phyloP scores from a whole-genome alignment of 768 basidiomycete species.

The Peribolospora kevripleyi region DNA sequence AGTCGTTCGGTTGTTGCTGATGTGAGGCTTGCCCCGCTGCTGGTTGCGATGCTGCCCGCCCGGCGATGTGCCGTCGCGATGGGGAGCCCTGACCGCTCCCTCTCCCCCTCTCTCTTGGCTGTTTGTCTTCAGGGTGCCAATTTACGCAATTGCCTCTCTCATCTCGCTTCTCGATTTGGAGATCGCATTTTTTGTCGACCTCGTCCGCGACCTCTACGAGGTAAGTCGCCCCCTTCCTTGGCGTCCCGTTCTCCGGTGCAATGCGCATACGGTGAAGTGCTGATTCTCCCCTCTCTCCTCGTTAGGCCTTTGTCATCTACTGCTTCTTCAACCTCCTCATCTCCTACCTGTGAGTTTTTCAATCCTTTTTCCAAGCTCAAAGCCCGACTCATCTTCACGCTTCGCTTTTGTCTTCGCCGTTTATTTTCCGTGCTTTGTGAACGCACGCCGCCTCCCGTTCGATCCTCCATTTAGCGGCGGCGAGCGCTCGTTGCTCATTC shows the following conservation, averaged over 20 bases:
- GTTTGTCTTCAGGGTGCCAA: slow-evolving; percentile 27
- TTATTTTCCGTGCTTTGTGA: background rate
- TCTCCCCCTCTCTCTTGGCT: background rate
- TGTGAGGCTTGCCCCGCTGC: slow-evolving; percentile 26
- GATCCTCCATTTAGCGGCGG: slow-evolving; percentile 35
- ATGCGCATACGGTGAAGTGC: background rate
- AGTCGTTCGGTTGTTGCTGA: slow-evolving; percentile 86
- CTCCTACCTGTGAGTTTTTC: slow-evolving; percentile 30
- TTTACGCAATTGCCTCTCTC: slow-evolving; percentile 73
- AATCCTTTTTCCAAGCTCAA: slow-evolving; percentile 1
- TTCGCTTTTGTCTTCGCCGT: slow-evolving; percentile 7
- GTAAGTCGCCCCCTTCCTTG: slow-evolving; percentile 23
- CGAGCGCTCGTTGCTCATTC: slow-evolving; percentile 72
- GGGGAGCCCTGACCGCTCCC: background rate
- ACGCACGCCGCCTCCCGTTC: background rate
- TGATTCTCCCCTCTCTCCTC: background rate
- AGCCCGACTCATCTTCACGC: slow-evolving; percentile 22
- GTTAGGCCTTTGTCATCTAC: slow-evolving; percentile 76
- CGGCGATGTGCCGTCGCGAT: background rate
- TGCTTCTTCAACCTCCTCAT: slow-evolving; percentile 67
- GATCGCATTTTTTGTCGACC: slow-evolving; percentile 90
- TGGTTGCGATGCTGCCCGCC: background rate
- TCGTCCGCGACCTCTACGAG: slow-evolving; percentile 84
- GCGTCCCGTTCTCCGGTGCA: no score
- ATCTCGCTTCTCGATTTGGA: slow-evolving; percentile 83